phyloP scores from a whole-genome alignment of 176 grass and related monocot species.

The Poa pratensis region DNA sequence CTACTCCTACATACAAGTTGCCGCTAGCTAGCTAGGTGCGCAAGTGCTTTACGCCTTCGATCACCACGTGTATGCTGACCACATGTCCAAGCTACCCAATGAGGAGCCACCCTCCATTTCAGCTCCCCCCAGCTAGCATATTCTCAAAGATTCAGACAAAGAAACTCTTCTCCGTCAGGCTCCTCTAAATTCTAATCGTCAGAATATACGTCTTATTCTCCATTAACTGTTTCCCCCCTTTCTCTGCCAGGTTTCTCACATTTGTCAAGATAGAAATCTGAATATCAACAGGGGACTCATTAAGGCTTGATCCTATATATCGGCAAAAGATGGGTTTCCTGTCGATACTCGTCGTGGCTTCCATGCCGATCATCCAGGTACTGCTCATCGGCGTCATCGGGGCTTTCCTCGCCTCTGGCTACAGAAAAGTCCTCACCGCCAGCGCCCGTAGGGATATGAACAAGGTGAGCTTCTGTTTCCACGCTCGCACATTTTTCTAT shows the following conservation, averaged over 20 bases:
- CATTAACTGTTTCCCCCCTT: neutral
- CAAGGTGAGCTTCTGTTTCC: slow-evolving; percentile 48
- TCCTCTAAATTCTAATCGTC: no score
- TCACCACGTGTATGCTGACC: neutral
- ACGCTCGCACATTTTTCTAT: neutral
- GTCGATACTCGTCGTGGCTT: slow-evolving; percentile 76
- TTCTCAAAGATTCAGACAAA: neutral
- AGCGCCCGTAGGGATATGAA: slow-evolving; percentile 81
- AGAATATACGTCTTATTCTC: neutral
- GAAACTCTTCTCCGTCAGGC: no score
- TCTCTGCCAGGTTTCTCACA: neutral
- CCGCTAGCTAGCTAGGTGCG: no score
- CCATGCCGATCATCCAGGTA: slow-evolving; percentile 75
- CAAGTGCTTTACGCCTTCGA: slow-evolving; percentile 5
- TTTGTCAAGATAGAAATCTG: neutral
- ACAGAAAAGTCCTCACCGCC: slow-evolving; percentile 68
- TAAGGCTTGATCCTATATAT: neutral
- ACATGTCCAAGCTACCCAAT: neutral
- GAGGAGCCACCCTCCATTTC: neutral
- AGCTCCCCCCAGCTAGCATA: neutral
- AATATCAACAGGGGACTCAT: no score
- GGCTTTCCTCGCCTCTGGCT: slow-evolving; percentile 69
- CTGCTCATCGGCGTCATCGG: slow-evolving; percentile 82
- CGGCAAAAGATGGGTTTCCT: slow-evolving; percentile 62
- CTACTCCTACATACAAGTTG: no score